Conservation (phyloP, 2,329 filamentous ascomycete species). For the Pyrenophora teres region DNA sequence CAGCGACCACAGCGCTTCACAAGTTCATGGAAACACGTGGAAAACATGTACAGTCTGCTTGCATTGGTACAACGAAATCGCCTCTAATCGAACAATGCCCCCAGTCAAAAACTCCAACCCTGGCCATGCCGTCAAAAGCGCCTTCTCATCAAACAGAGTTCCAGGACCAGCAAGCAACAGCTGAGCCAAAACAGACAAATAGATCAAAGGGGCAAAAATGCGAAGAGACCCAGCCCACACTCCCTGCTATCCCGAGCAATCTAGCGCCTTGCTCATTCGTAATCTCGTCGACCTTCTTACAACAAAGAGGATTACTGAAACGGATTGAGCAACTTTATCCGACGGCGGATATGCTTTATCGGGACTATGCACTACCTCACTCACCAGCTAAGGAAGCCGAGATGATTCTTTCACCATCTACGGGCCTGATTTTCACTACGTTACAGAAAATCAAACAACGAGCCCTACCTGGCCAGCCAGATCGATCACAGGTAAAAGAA, state of each 20-base stretch:
- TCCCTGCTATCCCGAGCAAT: slow-evolving; percentile 24
- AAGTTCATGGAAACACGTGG: slow-evolving; percentile 59
- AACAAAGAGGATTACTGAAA: slow-evolving; percentile 56
- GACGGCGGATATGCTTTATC: slow-evolving; percentile 61
- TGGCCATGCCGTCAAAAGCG: neutral
- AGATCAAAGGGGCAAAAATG: neutral
- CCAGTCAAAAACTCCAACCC: neutral
- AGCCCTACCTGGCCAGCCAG: slow-evolving; percentile 65
- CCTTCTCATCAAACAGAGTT: neutral
- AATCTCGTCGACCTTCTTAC: slow-evolving; percentile 55
- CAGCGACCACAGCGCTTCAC: slow-evolving; percentile 51
- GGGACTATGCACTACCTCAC: slow-evolving; percentile 57
- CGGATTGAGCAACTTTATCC: slow-evolving; percentile 57
- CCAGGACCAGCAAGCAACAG: neutral
- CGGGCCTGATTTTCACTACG: slow-evolving; percentile 72
- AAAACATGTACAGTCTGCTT: slow-evolving; percentile 12
- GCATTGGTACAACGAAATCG: neutral
- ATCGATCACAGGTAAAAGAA: slow-evolving; percentile 56
- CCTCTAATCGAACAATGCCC: neutral
- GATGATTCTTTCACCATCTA: slow-evolving; percentile 69
- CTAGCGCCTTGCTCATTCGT: slow-evolving; percentile 52
- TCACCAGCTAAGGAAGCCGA: slow-evolving; percentile 65
- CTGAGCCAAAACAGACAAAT: neutral
- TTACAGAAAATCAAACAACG: slow-evolving; percentile 74
- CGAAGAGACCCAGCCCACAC: slow-evolving; percentile 24